These are phyloP conservation scores for Exophiala aquamarina DNA, from an alignment of 2,329 filamentous ascomycete species.

Conservation along the genomic window DNA sequence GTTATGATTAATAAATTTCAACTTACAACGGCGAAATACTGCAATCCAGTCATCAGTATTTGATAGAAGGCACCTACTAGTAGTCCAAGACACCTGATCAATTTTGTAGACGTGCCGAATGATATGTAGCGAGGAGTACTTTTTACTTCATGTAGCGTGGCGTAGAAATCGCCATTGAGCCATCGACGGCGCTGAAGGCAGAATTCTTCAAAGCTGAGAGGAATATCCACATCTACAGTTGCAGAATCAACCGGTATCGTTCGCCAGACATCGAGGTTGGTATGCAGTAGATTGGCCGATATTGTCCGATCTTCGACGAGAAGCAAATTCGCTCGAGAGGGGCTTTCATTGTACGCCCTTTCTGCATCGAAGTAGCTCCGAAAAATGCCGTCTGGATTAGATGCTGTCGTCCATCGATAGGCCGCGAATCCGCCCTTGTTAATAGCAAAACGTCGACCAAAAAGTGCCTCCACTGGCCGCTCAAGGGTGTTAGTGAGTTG, in stretches of 20 bases:
- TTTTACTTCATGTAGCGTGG: slow-evolving; percentile 92
- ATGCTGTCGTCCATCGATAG: slow-evolving; percentile 95
- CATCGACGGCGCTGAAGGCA: slow-evolving; percentile 96
- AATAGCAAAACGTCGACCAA: slow-evolving; percentile 97
- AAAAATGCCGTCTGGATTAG: slow-evolving; percentile 85
- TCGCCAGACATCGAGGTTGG: slow-evolving; percentile 96
- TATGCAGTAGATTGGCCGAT: slow-evolving; percentile 81
- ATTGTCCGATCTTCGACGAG: slow-evolving; percentile 53
- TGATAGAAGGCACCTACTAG: slow-evolving; percentile 93
- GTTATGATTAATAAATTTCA: no score
- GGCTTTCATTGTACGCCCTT: slow-evolving; percentile 90
- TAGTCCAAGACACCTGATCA: slow-evolving; percentile 84
- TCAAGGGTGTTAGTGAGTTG: slow-evolving; percentile 99
- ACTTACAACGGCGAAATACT: slow-evolving; percentile 97
- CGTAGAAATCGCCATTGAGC: slow-evolving; percentile 98
- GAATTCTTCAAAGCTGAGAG: slow-evolving; percentile 88
- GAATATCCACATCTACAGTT: slow-evolving; percentile 94
- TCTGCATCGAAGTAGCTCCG: slow-evolving; percentile 98
- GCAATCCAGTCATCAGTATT: slow-evolving; percentile 93
- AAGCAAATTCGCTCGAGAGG: slow-evolving; percentile 86
- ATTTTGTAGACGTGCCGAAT: slow-evolving; percentile 86
- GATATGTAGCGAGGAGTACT: slow-evolving; percentile 93
- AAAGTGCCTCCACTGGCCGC: slow-evolving; percentile 94
- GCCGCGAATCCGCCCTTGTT: slow-evolving; percentile 97
- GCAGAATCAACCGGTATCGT: slow-evolving; percentile 98